Conservation (phyloP, 2,329 filamentous ascomycete genomes). For the Sporothrix pseudoabietina region DNA sequence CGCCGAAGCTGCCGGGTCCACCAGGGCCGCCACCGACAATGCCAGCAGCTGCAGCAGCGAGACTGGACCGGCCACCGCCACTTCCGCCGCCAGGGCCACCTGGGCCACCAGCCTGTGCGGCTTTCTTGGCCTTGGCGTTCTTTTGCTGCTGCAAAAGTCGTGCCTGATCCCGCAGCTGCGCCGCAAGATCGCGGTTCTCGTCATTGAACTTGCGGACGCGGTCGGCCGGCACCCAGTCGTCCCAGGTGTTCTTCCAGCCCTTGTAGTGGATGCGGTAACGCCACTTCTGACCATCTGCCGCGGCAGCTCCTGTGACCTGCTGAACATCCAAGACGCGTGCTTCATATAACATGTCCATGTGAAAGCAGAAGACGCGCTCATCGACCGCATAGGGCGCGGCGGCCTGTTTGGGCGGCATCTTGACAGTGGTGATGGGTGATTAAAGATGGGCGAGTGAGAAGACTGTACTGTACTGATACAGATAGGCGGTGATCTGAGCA, state of each 20-base stretch:
- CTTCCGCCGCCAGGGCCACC: constrained; percentile 44
- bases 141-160: constrained; percentile 61
- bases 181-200: constrained; percentile 89
- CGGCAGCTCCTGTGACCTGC: constrained; percentile 67
- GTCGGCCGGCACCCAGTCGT: constrained; percentile 96
- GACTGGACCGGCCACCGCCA: constrained; percentile 24
- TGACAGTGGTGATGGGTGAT: neutral
- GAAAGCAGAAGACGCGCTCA: constrained; percentile 94
- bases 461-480: neutral
- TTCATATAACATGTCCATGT: constrained; percentile 95
- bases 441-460: neutral
- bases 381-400: constrained; percentile 67
- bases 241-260: constrained; percentile 99
- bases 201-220: constrained; percentile 92
- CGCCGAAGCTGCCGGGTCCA: constrained; percentile 35
- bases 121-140: constrained; percentile 46
- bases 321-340: constrained; percentile 87
- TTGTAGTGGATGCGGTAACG: constrained; percentile 98
- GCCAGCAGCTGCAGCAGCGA: constrained; percentile 43
- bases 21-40: constrained; percentile 38
- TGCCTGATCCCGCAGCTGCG: constrained; percentile 69
- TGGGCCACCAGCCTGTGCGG: constrained; percentile 34
- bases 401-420: constrained; percentile 44
- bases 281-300: constrained; percentile 49
- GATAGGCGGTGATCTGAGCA: neutral